Percentiles rank a stretch among this genome's conserved stretches.
Conservation (phyloP, 306 rosid genomes). For the Macrotyloma uniflorum region DNA sequence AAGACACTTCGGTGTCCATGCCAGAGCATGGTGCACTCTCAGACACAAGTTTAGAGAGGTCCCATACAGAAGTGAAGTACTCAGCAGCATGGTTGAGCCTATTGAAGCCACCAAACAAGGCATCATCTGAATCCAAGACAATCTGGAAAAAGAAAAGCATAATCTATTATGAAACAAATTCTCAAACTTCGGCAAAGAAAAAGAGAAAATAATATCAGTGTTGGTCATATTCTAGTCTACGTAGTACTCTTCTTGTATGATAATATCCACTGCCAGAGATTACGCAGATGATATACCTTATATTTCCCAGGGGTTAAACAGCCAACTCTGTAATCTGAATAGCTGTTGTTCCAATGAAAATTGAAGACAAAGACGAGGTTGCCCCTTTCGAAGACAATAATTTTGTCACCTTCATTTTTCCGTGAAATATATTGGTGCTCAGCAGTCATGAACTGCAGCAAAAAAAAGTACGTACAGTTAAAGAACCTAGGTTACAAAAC, state of each 20-base stretch:
- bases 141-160: conserved; percentile 51
- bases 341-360: conserved; percentile 92
- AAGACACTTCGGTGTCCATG: neutral
- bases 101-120: conserved; percentile 72
- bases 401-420: conserved; percentile 73
- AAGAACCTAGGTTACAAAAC: conserved; percentile 10
- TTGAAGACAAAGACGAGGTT: conserved; percentile 89
- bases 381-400: conserved; percentile 83
- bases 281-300: conserved; percentile 57
- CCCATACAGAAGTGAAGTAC: conserved; percentile 68
- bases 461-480: conserved; percentile 39
- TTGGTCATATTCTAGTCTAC: neutral
- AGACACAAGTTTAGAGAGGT: conserved; percentile 11
- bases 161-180: neutral
- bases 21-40: neutral
- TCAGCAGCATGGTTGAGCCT: conserved; percentile 73
- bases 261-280: neutral
- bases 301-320: conserved; percentile 90
- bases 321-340: conserved; percentile 81
- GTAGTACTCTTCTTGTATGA: neutral
- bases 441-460: conserved; percentile 91
- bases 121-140: conserved; percentile 87
- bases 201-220: neutral
- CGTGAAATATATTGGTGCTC: conserved; percentile 85
- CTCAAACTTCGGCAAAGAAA: neutral